A percentile compares a stretch with the other conserved stretches of the same genome.
Conservation (phyloP, 208 protist species). For the Wallacemonas sp. region DNA sequence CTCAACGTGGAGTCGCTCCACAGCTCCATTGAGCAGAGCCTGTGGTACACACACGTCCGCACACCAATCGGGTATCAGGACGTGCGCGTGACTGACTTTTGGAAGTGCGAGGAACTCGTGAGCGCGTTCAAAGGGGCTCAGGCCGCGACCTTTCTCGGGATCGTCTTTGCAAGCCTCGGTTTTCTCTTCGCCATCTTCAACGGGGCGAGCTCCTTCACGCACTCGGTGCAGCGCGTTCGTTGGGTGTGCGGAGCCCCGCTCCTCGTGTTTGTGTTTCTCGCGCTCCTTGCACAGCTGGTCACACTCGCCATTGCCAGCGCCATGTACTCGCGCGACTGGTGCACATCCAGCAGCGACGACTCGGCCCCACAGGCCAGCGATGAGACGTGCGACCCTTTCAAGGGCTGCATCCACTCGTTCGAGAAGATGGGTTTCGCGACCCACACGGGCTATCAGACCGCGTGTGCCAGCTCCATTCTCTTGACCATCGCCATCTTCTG, state of each 20-base stretch:
- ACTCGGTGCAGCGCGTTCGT: constrained; percentile 12
- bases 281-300: not conserved
- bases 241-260: constrained; percentile 21
- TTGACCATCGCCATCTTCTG: not conserved
- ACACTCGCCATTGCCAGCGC: constrained; percentile 12
- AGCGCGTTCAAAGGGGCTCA: constrained; percentile 26
- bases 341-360: not conserved
- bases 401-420: constrained; percentile 34
- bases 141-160: constrained; percentile 12
- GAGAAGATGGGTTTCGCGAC: constrained; percentile 31
- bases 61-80: constrained; percentile 27
- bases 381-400: constrained; percentile 24
- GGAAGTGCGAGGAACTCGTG: constrained; percentile 21
- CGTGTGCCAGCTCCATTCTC: constrained; percentile 13
- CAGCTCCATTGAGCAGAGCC: constrained; percentile 30
- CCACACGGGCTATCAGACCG: not conserved
- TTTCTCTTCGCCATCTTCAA: constrained; percentile 26
- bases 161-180: constrained; percentile 2
- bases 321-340: constrained; percentile 34
- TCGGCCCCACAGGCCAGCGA: not conserved
- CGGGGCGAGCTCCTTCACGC: constrained; percentile 16
- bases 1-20: constrained; percentile 15
- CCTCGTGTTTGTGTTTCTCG: constrained; percentile 13
- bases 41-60: constrained; percentile 36
- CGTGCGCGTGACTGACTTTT: constrained; percentile 14